phyloP scores from a whole-genome alignment of 441 rosid genomes.

The Isatis lusitanica region DNA sequence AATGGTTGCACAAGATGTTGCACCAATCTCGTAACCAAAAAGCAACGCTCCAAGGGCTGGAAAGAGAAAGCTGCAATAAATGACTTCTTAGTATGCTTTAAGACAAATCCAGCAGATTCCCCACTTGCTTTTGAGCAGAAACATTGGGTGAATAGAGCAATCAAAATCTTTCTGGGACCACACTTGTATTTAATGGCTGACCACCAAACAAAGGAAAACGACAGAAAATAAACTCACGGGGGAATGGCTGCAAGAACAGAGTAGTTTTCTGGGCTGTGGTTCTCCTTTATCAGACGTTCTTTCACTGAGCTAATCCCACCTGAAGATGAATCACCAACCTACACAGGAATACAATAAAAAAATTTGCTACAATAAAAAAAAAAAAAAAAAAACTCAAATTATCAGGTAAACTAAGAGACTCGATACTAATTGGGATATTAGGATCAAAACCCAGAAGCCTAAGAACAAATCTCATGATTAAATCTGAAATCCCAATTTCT shows the following conservation, averaged over 20 bases:
- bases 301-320: constrained; percentile 57
- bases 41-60: constrained; percentile 95
- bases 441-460: background rate
- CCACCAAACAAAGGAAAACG: constrained; percentile 8
- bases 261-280: constrained; percentile 52
- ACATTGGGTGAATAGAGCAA: constrained; percentile 7
- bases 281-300: constrained; percentile 68
- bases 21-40: constrained; percentile 93
- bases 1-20: constrained; percentile 91
- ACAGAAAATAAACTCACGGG: constrained; percentile 54
- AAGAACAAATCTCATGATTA: constrained; percentile 6
- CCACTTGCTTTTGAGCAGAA: constrained; percentile 13
- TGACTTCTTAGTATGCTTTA: constrained; percentile 17
- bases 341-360: constrained; percentile 10
- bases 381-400: background rate
- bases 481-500: background rate
- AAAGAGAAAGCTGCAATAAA: constrained; percentile 77
- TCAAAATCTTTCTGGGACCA: constrained; percentile 14
- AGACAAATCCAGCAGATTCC: background rate
- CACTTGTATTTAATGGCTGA: constrained; percentile 1
- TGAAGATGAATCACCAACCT: constrained; percentile 64
- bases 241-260: constrained; percentile 63
- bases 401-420: background rate
- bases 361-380: background rate
- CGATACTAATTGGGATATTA: background rate